These are phyloP conservation scores for Tolypocladium nubicola DNA, from an alignment of 2,329 filamentous ascomycete species.

Conservation along the genomic window DNA sequence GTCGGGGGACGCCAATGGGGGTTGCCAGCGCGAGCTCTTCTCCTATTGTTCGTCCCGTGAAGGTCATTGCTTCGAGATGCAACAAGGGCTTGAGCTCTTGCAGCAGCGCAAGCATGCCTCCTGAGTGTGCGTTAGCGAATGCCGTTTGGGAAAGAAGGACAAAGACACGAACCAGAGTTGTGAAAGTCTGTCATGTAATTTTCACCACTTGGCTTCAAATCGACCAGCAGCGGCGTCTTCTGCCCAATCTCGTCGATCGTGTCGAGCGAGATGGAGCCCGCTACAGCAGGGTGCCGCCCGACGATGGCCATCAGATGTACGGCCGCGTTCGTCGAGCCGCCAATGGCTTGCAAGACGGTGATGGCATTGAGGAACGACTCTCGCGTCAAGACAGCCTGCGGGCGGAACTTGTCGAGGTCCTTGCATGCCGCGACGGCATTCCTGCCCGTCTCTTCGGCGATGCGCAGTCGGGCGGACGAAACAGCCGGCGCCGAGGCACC, in stretches of 20 bases:
- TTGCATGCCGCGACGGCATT: conserved; percentile 58
- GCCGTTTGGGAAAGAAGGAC: background rate
- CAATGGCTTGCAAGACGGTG: conserved; percentile 76
- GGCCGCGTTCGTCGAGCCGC: conserved; percentile 77
- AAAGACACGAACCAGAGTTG: conserved; percentile 39
- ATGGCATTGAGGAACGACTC: conserved; percentile 76
- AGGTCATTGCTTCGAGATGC: conserved; percentile 64
- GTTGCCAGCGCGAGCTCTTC: conserved; percentile 66
- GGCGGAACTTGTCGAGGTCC: conserved; percentile 56
- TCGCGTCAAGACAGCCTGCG: conserved; percentile 60
- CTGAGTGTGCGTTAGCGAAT: conserved; percentile 19
- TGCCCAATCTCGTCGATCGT: conserved; percentile 72
- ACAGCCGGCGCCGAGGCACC: conserved; percentile 72
- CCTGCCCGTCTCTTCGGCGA: conserved; percentile 63
- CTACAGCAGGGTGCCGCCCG: conserved; percentile 57
- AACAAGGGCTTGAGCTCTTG: conserved; percentile 69
- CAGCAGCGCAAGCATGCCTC: conserved; percentile 73
- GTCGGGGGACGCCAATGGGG: conserved; percentile 35
- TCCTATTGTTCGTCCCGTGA: conserved; percentile 76
- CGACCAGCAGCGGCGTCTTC: conserved; percentile 69
- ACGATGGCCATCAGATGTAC: conserved; percentile 82
- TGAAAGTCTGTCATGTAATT: conserved; percentile 90
- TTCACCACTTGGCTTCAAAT: conserved; percentile 76
- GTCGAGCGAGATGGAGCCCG: conserved; percentile 54
- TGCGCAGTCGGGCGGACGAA: conserved; percentile 67